These are phyloP conservation scores for Botrytis porri DNA, from an alignment of 2,329 filamentous ascomycete species.

Conservation along the genomic window DNA sequence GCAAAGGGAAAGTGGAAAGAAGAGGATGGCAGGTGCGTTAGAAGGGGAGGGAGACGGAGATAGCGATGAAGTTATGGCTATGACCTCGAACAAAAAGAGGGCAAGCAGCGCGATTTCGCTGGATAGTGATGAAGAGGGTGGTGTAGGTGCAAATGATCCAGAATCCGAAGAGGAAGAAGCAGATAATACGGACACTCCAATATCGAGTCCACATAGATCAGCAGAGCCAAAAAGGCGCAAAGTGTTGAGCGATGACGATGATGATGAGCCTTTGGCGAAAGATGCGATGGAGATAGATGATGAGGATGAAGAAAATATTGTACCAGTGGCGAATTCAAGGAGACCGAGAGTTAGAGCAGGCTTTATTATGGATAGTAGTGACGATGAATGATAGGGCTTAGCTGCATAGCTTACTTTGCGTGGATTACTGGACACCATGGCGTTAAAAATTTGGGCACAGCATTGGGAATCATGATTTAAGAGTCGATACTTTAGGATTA, in stretches of 20 bases:
- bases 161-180: conserved; percentile 37
- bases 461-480: neutral
- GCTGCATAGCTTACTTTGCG: neutral
- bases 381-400: conserved; percentile 39
- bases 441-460: neutral
- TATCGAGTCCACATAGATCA: conserved; percentile 41
- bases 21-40: conserved; percentile 25
- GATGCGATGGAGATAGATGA: conserved; percentile 31
- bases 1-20: conserved; percentile 24
- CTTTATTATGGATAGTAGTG: conserved; percentile 59
- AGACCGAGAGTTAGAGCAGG: conserved; percentile 47
- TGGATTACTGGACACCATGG: conserved; percentile 18
- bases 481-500: neutral
- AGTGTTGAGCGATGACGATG: conserved; percentile 36
- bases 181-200: conserved; percentile 40
- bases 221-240: conserved; percentile 42
- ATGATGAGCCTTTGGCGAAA: conserved; percentile 24
- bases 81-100: conserved; percentile 22
- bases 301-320: conserved; percentile 46
- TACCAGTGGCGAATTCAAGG: conserved; percentile 37
- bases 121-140: conserved; percentile 36
- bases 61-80: conserved; percentile 35
- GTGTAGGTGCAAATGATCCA: conserved; percentile 24
- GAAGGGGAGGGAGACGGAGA: conserved; percentile 28
- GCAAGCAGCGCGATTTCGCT: conserved; percentile 21